Conservation (phyloP, 257 asterid species). For the Fraxinus cuspidata region DNA sequence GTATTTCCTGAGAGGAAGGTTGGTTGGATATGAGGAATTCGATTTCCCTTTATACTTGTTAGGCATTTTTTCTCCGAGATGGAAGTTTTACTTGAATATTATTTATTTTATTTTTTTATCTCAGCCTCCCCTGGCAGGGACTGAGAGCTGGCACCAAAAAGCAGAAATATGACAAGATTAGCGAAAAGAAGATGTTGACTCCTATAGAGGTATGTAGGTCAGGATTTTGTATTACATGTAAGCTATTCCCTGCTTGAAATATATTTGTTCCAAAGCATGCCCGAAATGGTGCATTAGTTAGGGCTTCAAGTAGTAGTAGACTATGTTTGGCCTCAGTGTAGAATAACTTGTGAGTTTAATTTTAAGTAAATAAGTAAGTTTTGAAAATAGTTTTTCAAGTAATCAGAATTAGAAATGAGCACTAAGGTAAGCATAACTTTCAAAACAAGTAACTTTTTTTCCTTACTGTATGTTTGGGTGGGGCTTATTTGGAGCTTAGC, state of each 20-base stretch:
- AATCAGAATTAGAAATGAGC: not conserved
- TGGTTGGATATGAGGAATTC: constrained; percentile 39
- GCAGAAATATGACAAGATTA: constrained; percentile 93
- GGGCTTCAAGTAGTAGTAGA: not conserved
- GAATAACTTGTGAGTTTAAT: not conserved
- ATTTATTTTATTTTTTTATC: constrained; percentile 24
- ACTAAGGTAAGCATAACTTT: not conserved
- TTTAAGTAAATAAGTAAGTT: not conserved
- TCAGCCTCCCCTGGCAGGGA: constrained; percentile 98
- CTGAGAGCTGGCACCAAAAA: constrained; percentile 94
- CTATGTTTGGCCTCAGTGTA: not conserved
- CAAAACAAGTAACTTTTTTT: not conserved
- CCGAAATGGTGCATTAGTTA: not conserved
- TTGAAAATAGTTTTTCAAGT: not conserved
- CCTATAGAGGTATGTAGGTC: constrained; percentile 73
- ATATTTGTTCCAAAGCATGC: constrained; percentile 18
- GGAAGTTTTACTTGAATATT: constrained; percentile 5
- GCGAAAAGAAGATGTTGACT: constrained; percentile 93
- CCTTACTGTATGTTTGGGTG: not conserved
- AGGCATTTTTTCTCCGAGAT: constrained; percentile 12
- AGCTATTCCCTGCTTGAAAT: constrained; percentile 20
- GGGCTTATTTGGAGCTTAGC: not conserved
- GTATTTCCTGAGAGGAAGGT: constrained; percentile 99
- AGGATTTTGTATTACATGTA: constrained; percentile 13
- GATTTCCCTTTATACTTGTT: constrained; percentile 15